Evolutionary conservation across 257 asterid genomes (phyloP).

Genomic region (Solanum dulcamara): DNA sequence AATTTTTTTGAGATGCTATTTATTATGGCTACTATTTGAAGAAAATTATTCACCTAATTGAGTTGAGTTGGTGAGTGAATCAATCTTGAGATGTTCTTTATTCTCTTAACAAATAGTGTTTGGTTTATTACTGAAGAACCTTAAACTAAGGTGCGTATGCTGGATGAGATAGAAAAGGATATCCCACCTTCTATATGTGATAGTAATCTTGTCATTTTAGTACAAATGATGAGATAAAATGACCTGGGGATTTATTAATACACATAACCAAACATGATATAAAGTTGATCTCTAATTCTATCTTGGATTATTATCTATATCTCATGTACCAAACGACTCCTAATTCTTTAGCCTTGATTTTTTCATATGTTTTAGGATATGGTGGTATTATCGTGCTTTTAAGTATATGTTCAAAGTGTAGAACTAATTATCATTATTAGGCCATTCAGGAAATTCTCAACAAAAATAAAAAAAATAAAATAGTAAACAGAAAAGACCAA

Average conservation of each 20-base stretch:
- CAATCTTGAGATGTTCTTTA: background rate
- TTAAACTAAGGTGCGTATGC: background rate
- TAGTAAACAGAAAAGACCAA: background rate
- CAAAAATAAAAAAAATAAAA: no score
- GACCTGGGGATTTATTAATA: background rate
- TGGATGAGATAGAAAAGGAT: background rate
- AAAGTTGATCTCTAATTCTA: background rate
- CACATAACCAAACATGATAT: background rate
- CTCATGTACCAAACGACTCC: background rate
- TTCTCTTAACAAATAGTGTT: background rate
- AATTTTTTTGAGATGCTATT: background rate
- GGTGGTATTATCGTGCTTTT: no score
- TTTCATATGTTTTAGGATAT: no score
- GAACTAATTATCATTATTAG: no score
- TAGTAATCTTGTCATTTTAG: background rate
- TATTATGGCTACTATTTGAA: background rate
- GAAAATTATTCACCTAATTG: background rate
- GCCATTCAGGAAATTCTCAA: no score
- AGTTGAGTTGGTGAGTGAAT: background rate
- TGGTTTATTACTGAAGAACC: background rate
- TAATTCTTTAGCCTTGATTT: no score
- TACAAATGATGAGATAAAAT: background rate
- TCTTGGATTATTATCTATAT: background rate
- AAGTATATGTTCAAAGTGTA: no score
- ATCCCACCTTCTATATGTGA: background rate